Percentiles rank a stretch among this genome's conserved stretches.
These are phyloP conservation scores for Herpotrichia juniperi DNA, from an alignment of 2,329 filamentous ascomycete genomes.

Conservation along the genomic window DNA sequence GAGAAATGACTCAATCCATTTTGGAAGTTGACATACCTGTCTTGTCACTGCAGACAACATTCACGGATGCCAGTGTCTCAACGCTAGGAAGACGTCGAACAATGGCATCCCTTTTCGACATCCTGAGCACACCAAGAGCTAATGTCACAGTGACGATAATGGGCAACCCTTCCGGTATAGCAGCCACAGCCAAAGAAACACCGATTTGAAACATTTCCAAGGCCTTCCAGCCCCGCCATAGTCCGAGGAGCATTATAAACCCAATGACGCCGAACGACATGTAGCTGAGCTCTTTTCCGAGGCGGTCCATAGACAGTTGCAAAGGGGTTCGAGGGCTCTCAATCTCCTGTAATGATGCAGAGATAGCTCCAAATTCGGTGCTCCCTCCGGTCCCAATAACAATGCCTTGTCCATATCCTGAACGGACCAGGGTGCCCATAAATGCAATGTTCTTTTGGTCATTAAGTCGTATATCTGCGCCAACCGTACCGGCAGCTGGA, in stretches of 20 bases:
- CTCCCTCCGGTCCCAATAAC: constrained; percentile 95
- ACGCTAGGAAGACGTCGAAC: constrained; percentile 95
- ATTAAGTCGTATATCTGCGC: constrained; percentile 70
- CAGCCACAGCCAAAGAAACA: constrained; percentile 93
- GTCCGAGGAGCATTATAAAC: constrained; percentile 88
- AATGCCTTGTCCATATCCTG: constrained; percentile 91
- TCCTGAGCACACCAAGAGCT: constrained; percentile 90
- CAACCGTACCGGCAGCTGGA: constrained; percentile 63
- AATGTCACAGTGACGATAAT: constrained; percentile 98
- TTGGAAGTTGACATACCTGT: constrained; percentile 63
- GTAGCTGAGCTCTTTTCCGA: constrained; percentile 94
- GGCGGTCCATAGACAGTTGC: constrained; percentile 95
- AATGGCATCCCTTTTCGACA: constrained; percentile 95
- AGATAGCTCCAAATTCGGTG: constrained; percentile 96
- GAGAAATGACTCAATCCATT: constrained; percentile 1
- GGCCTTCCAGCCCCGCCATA: constrained; percentile 85
- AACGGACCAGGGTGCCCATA: constrained; percentile 96
- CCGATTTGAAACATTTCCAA: constrained; percentile 98
- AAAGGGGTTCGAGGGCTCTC: constrained; percentile 94
- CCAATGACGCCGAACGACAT: constrained; percentile 95
- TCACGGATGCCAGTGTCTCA: constrained; percentile 96
- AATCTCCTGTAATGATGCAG: constrained; percentile 89
- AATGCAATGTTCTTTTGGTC: constrained; percentile 92
- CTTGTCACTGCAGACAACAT: constrained; percentile 99
- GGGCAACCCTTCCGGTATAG: constrained; percentile 92